These are phyloP conservation scores for Pleurotus platypus DNA, from an alignment of 768 basidiomycete species.

Conservation along the genomic window DNA sequence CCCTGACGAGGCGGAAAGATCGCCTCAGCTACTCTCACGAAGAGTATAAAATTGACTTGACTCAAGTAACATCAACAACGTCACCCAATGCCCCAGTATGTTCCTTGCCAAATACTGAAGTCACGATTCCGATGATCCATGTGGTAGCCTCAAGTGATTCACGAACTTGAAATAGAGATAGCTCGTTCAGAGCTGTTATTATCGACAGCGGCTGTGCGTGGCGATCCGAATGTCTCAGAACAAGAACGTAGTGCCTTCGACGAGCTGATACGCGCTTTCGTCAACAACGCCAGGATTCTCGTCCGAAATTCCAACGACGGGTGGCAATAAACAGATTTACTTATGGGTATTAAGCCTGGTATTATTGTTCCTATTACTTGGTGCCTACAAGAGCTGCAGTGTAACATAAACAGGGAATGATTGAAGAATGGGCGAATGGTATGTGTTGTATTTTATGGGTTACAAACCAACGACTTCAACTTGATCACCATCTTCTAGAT, in stretches of 20 bases:
- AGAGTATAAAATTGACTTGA: slow-evolving; percentile 89
- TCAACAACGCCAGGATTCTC: slow-evolving; percentile 90
- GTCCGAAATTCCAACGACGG: slow-evolving; percentile 69
- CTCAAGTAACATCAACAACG: slow-evolving; percentile 72
- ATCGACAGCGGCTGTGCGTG: slow-evolving; percentile 65
- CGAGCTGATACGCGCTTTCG: slow-evolving; percentile 86
- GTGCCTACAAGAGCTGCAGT: not conserved
- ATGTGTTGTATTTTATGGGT: slow-evolving; percentile 6
- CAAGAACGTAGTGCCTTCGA: slow-evolving; percentile 77
- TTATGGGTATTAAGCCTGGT: not conserved
- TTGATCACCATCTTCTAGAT: slow-evolving; percentile 77
- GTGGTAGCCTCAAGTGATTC: slow-evolving; percentile 54
- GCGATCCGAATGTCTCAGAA: slow-evolving; percentile 55
- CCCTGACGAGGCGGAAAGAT: slow-evolving; percentile 75
- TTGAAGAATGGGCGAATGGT: slow-evolving; percentile 6
- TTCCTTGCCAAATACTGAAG: slow-evolving; percentile 9
- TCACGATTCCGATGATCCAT: slow-evolving; percentile 5
- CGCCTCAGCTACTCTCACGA: slow-evolving; percentile 92
- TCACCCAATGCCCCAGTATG: slow-evolving; percentile 49
- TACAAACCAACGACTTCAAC: slow-evolving; percentile 69
- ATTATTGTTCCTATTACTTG: not conserved
- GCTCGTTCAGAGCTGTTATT: slow-evolving; percentile 69
- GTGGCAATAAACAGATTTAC: slow-evolving; percentile 30
- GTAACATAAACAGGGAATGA: not conserved
- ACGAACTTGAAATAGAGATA: slow-evolving; percentile 91